phyloP scores from a whole-genome alignment of 305 asterid species.

The Solanum aculeatissimum region DNA sequence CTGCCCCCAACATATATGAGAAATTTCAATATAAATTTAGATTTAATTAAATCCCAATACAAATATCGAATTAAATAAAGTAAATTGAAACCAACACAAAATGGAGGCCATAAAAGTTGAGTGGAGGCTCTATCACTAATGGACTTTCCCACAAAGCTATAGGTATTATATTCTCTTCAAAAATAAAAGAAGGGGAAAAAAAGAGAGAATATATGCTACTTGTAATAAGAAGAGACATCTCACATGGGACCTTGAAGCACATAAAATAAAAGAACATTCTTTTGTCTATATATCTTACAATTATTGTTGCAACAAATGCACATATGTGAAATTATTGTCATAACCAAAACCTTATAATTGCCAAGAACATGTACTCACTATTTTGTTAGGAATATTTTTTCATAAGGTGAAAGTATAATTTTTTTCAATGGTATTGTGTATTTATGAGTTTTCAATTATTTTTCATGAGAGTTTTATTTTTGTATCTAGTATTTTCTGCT shows the following conservation, averaged over 20 bases:
- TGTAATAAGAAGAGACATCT: not conserved
- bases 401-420: not conserved
- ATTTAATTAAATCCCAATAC: not conserved
- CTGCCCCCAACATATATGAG: not conserved
- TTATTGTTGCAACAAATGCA: not conserved
- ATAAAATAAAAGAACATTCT: not conserved
- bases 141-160: not conserved
- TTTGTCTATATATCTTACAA: not conserved
- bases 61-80: not conserved
- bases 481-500: no score
- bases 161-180: not conserved
- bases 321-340: not conserved
- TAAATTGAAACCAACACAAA: not conserved
- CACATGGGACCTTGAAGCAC: not conserved
- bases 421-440: not conserved
- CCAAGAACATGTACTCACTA: not conserved
- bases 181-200: not conserved
- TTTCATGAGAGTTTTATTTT: no score
- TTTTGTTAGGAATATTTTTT: not conserved
- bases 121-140: not conserved
- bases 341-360: not conserved
- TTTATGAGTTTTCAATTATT: no score
- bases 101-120: not conserved
- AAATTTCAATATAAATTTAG: rapidly evolving
- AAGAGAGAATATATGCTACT: not conserved